Conservation (phyloP, 2,329 filamentous ascomycete genomes). For the Coleophoma cylindrospora region DNA sequence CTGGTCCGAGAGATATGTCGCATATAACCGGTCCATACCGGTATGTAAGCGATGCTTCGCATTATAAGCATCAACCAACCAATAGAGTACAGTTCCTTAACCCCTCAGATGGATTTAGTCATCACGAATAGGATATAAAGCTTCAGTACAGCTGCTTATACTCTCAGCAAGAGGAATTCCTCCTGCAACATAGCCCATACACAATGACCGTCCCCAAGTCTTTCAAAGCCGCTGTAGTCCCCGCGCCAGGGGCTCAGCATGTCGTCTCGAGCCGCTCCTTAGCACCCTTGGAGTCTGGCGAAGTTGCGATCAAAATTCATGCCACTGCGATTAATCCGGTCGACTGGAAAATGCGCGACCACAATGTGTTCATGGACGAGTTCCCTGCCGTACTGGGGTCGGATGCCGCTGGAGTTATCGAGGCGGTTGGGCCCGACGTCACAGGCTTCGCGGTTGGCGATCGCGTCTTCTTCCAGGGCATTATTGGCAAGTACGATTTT, state of each 20-base stretch:
- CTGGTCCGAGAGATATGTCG: no score
- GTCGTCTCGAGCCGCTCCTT: slow-evolving; percentile 15
- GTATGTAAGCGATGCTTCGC: no score
- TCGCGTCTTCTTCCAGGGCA: slow-evolving; percentile 30
- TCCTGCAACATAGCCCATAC: no score
- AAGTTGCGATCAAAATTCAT: slow-evolving; percentile 15
- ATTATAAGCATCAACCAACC: no score
- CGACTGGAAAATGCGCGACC: slow-evolving; percentile 30
- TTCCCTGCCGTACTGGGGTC: slow-evolving; percentile 17
- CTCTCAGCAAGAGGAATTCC: no score
- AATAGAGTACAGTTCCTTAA: no score
- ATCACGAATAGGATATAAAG: no score
- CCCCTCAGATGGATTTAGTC: no score
- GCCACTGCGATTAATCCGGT: slow-evolving; percentile 29
- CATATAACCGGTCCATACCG: no score
- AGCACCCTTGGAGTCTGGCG: slow-evolving; percentile 11
- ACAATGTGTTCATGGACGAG: slow-evolving; percentile 16
- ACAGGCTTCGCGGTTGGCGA: slow-evolving; percentile 16
- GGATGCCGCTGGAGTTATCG: slow-evolving; percentile 18
- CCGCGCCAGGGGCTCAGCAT: slow-evolving; percentile 8
- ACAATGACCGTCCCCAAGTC: slow-evolving; percentile 10
- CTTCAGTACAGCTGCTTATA: no score
- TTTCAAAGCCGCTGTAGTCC: slow-evolving; percentile 13
- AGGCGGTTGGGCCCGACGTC: slow-evolving; percentile 15
- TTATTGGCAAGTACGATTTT: slow-evolving; percentile 23